Percentiles rank a stretch among this genome's conserved stretches.
Conservation (phyloP, 345 rosid genomes). For the Syzygium jambos region DNA sequence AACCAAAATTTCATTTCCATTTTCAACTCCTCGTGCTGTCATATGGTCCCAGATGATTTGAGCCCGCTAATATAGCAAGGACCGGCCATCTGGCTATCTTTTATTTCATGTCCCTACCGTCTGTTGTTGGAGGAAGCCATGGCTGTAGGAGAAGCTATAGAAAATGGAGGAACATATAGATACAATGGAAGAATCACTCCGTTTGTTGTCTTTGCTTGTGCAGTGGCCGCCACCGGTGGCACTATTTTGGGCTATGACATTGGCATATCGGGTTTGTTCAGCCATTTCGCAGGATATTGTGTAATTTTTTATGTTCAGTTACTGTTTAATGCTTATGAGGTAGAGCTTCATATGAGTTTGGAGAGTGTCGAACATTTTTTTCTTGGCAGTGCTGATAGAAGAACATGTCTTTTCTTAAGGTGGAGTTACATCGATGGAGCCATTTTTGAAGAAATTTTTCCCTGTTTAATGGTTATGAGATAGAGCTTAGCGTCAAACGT, state of each 20-base stretch:
- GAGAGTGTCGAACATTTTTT: not conserved
- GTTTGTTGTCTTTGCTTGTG: not conserved
- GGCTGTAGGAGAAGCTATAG: not conserved
- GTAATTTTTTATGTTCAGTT: too few relatives aligned
- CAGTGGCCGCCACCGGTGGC: not conserved
- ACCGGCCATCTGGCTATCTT: not conserved
- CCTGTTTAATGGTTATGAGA: not conserved
- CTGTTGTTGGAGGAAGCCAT: not conserved
- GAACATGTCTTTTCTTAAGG: not conserved
- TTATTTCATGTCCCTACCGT: not conserved
- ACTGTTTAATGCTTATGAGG: not conserved
- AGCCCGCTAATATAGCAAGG: not conserved
- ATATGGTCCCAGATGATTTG: not conserved
- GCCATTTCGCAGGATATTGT: not conserved
- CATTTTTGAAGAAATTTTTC: constrained; percentile 1
- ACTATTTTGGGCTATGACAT: constrained; percentile 2
- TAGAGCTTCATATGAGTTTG: not conserved
- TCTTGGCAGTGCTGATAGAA: not conserved
- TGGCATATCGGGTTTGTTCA: constrained; percentile 1
- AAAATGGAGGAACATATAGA: not conserved
- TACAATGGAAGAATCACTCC: not conserved
- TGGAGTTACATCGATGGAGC: constrained; percentile 3
- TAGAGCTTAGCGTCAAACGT: not conserved
- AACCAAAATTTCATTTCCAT: not conserved
- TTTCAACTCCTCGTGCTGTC: not conserved